phyloP scores from a whole-genome alignment of 1,284 basidiomycete species.

The Tilletia horrida region DNA sequence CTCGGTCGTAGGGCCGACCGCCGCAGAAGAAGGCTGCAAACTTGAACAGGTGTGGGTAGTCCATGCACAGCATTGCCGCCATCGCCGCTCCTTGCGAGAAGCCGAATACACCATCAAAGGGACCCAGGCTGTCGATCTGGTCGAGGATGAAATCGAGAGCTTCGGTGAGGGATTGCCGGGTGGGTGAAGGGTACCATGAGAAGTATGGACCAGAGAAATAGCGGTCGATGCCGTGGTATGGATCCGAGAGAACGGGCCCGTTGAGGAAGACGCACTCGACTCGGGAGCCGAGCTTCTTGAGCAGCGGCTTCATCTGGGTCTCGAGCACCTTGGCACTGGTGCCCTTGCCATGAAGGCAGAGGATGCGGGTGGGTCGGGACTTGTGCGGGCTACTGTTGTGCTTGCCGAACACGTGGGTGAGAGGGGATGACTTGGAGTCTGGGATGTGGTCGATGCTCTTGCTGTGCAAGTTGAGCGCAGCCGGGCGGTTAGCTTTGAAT shows the following conservation, averaged over 20 bases:
- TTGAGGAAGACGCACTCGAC: conserved; percentile 26
- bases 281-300: too few species aligned
- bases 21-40: conserved; percentile 33
- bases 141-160: too few species aligned
- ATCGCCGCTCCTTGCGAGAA: conserved; percentile 38
- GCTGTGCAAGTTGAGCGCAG: too few species aligned
- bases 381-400: too few species aligned
- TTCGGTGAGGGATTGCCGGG: conserved; percentile 16
- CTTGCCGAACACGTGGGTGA: too few species aligned
- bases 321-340: conserved; percentile 34
- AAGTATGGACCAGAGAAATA: conserved; percentile 31
- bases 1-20: conserved; percentile 4
- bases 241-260: conserved; percentile 24
- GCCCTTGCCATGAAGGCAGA: conserved; percentile 36
- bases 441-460: too few species aligned
- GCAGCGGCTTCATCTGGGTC: conserved; percentile 33
- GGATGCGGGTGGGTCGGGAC: background rate
- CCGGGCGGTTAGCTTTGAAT: too few species aligned
- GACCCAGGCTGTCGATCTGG: background rate
- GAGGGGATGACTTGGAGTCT: too few species aligned
- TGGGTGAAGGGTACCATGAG: conserved; percentile 33
- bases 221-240: conserved; percentile 34
- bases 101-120: conserved; percentile 32
- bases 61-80: conserved; percentile 25
- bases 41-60: conserved; percentile 24